Evolutionary conservation across 2,329 filamentous ascomycete species (phyloP), one percentile per base, ranked within the genome.

Genomic region (Nannizziopsis barbatae): DNA sequence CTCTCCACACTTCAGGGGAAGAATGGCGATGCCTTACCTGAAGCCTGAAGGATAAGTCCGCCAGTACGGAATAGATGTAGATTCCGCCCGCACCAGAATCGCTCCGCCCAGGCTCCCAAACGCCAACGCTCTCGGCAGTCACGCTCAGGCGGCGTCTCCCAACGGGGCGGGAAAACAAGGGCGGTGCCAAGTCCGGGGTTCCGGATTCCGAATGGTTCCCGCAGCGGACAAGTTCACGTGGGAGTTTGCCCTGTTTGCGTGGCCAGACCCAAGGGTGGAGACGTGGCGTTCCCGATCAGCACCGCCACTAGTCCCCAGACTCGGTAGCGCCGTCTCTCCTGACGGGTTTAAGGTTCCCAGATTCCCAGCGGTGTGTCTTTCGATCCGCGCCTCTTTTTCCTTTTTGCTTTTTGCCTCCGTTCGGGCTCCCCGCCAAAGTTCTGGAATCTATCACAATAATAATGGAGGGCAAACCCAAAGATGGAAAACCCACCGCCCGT

Each of bases 211-310:
- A n/a, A n/a, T n/a, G n/a, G n/a, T n/a, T 8, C 45, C 27, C 14
- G 12, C 38, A 18, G 45, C 46, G 22, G 22, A 27, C 22, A 27
- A 7, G 12, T 20, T 44, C 46, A 49, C 46, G 46, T 49, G 46
- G 46, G 17, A 36, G 32, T 42, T 37, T 42, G 30, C 39, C 38
- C 38, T 42, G 38, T 48, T 48, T 48, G 45, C 42, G 38, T 48
- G 45, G 37, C 15, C 18, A 41, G 35, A 38, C 10, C n/a, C n/a
- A n/a, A 1, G 10, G 27, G 36, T 35, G 36, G 44, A n/a, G 30
- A 2, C 17, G 18, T 17, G 35, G 12, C 33, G 33, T 15, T 36
- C 12, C 15, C 15, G 12, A n/a, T n/a, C n/a, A 3, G 33, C 12
- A 36, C 11, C 3, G 12, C 15, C 33, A n/a, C 12, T 15, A 15